Percentiles rank a stretch among this genome's conserved stretches.
These are phyloP conservation scores for Starmerella khaoyaiensis DNA, from an alignment of 805 yeast genomes.

Conservation along the genomic window DNA sequence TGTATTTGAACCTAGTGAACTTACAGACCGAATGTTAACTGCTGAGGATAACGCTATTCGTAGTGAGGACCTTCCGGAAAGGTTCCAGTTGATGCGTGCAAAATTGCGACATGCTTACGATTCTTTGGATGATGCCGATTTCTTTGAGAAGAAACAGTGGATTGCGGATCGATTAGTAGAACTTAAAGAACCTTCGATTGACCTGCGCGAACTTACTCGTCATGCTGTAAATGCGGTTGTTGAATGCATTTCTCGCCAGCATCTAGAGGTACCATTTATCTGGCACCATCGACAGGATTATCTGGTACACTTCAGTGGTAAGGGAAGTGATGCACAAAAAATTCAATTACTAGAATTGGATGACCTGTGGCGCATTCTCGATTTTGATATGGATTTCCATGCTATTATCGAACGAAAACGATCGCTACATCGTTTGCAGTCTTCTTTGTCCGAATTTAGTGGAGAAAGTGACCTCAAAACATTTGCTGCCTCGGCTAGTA, in stretches of 20 bases:
- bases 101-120: slow-evolving; percentile 52
- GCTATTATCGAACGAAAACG: slow-evolving; percentile 63
- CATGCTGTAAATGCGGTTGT: slow-evolving; percentile 57
- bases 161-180: slow-evolving; percentile 48
- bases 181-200: slow-evolving; percentile 37
- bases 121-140: slow-evolving; percentile 48
- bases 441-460: no score
- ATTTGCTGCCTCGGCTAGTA: slow-evolving; percentile 45
- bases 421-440: slow-evolving; percentile 34
- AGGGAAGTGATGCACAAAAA: slow-evolving; percentile 34
- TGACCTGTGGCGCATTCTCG: slow-evolving; percentile 85
- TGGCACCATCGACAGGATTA: slow-evolving; percentile 94
- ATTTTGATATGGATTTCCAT: slow-evolving; percentile 78
- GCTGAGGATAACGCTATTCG: slow-evolving; percentile 84
- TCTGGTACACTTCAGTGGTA: slow-evolving; percentile 38
- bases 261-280: slow-evolving; percentile 84
- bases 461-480: neutral
- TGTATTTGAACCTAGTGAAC: slow-evolving; percentile 88
- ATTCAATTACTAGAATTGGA: slow-evolving; percentile 43
- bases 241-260: slow-evolving; percentile 62
- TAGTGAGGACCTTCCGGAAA: slow-evolving; percentile 78
- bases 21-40: slow-evolving; percentile 80
- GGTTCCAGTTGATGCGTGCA: slow-evolving; percentile 68
- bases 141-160: slow-evolving; percentile 67
- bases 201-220: slow-evolving; percentile 35